These are phyloP conservation scores for Lotus japonicus DNA, from an alignment of 306 rosid species.

Conservation along the genomic window DNA sequence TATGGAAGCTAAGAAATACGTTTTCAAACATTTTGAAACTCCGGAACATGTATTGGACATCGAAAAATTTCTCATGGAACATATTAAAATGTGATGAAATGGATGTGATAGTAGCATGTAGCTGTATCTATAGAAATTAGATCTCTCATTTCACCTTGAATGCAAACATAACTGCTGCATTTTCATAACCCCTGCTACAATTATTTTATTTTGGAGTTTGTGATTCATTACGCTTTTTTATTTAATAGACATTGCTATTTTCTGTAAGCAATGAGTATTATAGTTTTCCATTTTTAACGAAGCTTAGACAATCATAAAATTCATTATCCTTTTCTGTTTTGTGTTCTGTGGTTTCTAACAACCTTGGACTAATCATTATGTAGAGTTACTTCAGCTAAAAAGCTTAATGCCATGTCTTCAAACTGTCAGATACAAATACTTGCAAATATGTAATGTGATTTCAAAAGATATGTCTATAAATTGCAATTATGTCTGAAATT, in stretches of 20 bases:
- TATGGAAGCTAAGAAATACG: too few relatives aligned
- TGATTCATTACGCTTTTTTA: not conserved
- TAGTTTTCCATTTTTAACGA: not conserved
- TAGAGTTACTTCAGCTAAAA: too few relatives aligned
- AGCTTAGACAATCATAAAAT: not conserved
- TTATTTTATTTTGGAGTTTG: not conserved
- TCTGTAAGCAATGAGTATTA: not conserved
- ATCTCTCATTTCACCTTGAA: not conserved
- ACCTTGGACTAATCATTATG: too few relatives aligned
- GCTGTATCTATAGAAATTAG: not conserved
- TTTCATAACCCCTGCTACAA: not conserved
- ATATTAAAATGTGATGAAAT: too few relatives aligned
- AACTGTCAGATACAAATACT: conserved; percentile 6
- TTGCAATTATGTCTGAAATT: not conserved
- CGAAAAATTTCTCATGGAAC: not conserved
- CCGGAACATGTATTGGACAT: not conserved
- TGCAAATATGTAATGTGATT: too few relatives aligned
- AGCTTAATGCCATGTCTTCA: not conserved
- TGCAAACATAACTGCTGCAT: not conserved
- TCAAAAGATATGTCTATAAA: not conserved
- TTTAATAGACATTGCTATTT: not conserved
- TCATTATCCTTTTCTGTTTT: not conserved
- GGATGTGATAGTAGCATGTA: not conserved
- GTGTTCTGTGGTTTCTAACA: too few relatives aligned
- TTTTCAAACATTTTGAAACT: too few relatives aligned